These are phyloP conservation scores for Ceriops zippeliana DNA, from an alignment of 345 rosid species.

Conservation along the genomic window DNA sequence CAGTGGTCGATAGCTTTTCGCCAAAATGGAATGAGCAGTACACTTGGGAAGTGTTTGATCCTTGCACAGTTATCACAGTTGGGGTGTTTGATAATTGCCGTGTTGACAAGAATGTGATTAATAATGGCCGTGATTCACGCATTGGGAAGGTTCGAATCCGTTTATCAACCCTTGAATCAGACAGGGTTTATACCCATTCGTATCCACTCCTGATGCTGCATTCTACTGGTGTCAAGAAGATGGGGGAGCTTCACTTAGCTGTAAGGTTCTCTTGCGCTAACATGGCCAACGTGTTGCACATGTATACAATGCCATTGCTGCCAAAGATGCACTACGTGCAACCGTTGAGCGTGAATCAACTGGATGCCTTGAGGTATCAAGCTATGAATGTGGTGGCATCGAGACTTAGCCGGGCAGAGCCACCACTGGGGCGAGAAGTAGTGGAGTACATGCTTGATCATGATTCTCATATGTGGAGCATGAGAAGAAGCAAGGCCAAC, in stretches of 20 bases:
- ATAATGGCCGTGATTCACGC: slow-evolving; percentile 40
- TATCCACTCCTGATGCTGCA: slow-evolving; percentile 68
- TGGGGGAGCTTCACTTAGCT: slow-evolving; percentile 74
- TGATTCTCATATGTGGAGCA: slow-evolving; percentile 76
- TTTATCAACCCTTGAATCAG: slow-evolving; percentile 53
- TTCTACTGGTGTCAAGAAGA: slow-evolving; percentile 58
- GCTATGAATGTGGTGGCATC: slow-evolving; percentile 59
- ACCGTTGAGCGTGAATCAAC: slow-evolving; percentile 49
- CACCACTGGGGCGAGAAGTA: slow-evolving; percentile 63
- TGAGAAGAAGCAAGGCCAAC: slow-evolving; percentile 80
- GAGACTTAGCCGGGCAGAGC: slow-evolving; percentile 61
- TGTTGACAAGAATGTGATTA: slow-evolving; percentile 28
- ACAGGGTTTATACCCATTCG: slow-evolving; percentile 69
- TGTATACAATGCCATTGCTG: slow-evolving; percentile 50
- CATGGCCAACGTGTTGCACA: slow-evolving; percentile 54
- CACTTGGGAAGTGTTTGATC: slow-evolving; percentile 69
- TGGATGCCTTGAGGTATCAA: slow-evolving; percentile 58
- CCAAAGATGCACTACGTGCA: slow-evolving; percentile 73
- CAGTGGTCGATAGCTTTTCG: slow-evolving; percentile 51
- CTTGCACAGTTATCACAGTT: slow-evolving; percentile 63
- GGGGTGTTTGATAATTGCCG: slow-evolving; percentile 61
- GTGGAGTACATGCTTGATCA: slow-evolving; percentile 76
- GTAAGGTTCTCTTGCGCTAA: slow-evolving; percentile 61
- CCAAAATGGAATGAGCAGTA: slow-evolving; percentile 84
- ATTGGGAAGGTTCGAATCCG: slow-evolving; percentile 71